Conservation (phyloP, 2,329 filamentous ascomycete species). For the Clarireedia sp. region DNA sequence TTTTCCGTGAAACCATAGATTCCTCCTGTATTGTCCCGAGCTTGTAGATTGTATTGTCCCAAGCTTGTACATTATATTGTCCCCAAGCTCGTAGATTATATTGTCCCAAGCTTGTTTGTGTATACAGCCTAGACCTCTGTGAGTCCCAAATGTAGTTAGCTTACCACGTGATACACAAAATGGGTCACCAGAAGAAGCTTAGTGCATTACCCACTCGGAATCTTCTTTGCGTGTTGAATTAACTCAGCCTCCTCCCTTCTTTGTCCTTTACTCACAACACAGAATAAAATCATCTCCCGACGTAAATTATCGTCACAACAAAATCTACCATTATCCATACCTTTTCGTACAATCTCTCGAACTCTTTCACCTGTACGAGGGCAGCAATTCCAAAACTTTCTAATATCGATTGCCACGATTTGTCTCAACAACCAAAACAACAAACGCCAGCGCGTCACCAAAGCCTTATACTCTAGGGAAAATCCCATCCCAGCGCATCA, state of each 20-base stretch:
- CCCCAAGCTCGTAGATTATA: no score
- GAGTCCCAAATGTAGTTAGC: neutral
- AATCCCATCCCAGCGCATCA: slow-evolving; percentile 21
- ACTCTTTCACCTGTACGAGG: no score
- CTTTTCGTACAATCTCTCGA: neutral
- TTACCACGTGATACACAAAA: neutral
- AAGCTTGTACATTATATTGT: no score
- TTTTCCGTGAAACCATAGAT: neutral
- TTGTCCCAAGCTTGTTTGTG: no score
- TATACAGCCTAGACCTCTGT: no score
- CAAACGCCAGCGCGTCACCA: slow-evolving; percentile 4
- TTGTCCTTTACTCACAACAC: slow-evolving; percentile 3
- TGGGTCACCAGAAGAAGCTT: neutral
- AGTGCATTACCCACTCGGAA: neutral
- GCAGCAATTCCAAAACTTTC: no score
- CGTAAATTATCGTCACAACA: neutral
- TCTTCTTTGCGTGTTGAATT: neutral
- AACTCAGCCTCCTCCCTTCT: slow-evolving; percentile 4
- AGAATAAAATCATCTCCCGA: slow-evolving; percentile 16
- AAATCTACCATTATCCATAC: slow-evolving; percentile 1
- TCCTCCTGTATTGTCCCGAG: neutral
- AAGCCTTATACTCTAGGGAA: slow-evolving; percentile 19
- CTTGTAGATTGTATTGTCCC: neutral
- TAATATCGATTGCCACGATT: no score
- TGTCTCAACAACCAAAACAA: neutral